phyloP scores from a whole-genome alignment of 352 stramenopile species.

The Phytophthora vignae region DNA sequence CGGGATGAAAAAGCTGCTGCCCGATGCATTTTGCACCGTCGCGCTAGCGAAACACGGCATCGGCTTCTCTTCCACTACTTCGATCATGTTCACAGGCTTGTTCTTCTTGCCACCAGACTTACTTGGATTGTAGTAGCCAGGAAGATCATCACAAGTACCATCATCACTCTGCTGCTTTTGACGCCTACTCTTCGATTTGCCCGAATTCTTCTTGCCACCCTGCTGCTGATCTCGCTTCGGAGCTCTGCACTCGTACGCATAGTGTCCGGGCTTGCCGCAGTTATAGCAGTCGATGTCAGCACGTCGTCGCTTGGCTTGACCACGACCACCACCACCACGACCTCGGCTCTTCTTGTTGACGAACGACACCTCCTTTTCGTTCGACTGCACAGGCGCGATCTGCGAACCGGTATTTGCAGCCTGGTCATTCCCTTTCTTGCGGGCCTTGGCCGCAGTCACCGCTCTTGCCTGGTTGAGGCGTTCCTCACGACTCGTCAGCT shows the following conservation, averaged over 20 bases:
- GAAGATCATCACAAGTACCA: slow-evolving; percentile 5
- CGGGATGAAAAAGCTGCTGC: not conserved
- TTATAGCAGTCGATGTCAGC: not conserved
- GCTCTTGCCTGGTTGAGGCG: slow-evolving; percentile 1
- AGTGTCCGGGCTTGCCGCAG: not conserved
- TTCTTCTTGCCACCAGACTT: not conserved
- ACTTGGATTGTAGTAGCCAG: slow-evolving; percentile 8
- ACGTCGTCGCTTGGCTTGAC: not conserved
- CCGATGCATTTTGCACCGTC: not conserved
- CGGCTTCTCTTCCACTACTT: not conserved
- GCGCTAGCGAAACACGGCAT: not conserved
- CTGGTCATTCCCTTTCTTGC: not conserved
- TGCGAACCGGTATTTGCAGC: not conserved
- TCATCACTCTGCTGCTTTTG: not conserved
- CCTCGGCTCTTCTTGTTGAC: not conserved
- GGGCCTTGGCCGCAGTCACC: not conserved
- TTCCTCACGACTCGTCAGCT: slow-evolving; percentile 5
- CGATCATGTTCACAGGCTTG: slow-evolving; percentile 12
- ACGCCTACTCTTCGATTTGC: not conserved
- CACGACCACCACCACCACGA: not conserved
- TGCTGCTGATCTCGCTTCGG: not conserved
- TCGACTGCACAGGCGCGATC: not conserved
- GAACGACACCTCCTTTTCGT: not conserved
- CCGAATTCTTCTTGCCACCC: not conserved
- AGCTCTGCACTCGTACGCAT: not conserved